Evolutionary conservation across 495 filamentous ascomycete genomes (phyloP).

Genomic region (Cenococcum geophilum): DNA sequence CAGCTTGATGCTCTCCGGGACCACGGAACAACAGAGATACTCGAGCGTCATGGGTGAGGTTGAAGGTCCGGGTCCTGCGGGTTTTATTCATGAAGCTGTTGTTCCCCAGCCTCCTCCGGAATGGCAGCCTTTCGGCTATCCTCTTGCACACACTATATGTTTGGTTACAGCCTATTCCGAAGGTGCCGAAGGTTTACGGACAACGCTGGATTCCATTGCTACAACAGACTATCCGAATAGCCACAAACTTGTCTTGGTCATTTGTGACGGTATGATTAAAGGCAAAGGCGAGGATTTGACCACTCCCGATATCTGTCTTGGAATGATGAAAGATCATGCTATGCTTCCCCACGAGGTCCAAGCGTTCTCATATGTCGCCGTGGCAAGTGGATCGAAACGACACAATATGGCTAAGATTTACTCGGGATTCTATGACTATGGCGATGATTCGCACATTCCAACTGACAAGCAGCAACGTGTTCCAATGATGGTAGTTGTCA

Average conservation of each 20-base stretch:
- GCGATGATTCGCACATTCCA: constrained; percentile 69
- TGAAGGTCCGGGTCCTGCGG: constrained; percentile 76
- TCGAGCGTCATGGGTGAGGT: constrained; percentile 54
- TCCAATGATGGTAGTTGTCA: constrained; percentile 98
- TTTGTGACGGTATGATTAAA: constrained; percentile 98
- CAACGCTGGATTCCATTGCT: constrained; percentile 91
- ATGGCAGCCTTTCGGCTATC: constrained; percentile 94
- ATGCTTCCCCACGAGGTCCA: constrained; percentile 72
- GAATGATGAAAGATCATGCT: constrained; percentile 92
- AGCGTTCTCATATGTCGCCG: constrained; percentile 91
- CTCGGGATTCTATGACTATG: constrained; percentile 96
- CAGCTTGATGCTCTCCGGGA: constrained; percentile 46
- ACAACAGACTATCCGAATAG: constrained; percentile 99
- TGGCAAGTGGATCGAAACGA: constrained; percentile 90
- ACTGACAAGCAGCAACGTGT: constrained; percentile 89
- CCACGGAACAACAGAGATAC: constrained; percentile 41
- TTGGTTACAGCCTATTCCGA: constrained; percentile 97
- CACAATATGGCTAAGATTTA: constrained; percentile 99
- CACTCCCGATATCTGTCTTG: constrained; percentile 82
- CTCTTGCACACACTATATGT: constrained; percentile 87
- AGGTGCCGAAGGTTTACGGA: constrained; percentile 84
- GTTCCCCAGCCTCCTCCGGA: constrained; percentile 97
- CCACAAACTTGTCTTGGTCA: constrained; percentile 91
- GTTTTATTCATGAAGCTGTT: constrained; percentile 91
- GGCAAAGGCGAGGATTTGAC: constrained; percentile 81